Base-by-base conservation (phyloP, 129 eudicot species). In the Ambrosia trifida region DNA sequence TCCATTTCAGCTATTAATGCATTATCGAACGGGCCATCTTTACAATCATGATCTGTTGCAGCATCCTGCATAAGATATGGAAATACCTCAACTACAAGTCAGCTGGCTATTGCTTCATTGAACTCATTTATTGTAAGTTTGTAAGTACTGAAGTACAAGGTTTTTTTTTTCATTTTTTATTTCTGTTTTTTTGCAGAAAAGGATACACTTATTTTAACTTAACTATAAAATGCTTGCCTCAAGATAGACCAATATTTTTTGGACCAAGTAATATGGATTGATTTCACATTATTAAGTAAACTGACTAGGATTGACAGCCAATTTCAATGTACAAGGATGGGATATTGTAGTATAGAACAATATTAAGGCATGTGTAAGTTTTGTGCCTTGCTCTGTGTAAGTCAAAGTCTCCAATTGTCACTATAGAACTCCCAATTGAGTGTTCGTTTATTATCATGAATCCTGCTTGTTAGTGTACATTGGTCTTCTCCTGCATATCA, bases 1-100 rank as follows among this genome's bases (percentile, higher is more conserved):
- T 91, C 97, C 83, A 81, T 78, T 84, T 91, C 97, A 80, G 96
- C 96, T 75, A 88, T 88, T 76, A 84, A 67, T 72, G 96, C 90
- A 84, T 84, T 88, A 83, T 69, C 84, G 46, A 84, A 77, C 24
- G 72, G 54, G 20, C 64, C 85, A 84, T 84, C 82, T 49, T 86
- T 83, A 31, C 74, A 53, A 63, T 79, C 68, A 38, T 70, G 78
- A 60, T 74, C 75, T 53, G 85, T 59, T 72, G 52, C 76, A 16
- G 56, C 84, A 80, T 82, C 84, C 96, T 91, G 66, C 79, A 81
- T 43, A 62, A 71, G 67, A 72, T 52, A 76, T 44, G 67, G 54
- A 64, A 77, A 68, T 35, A 64, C 72, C 57, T 68, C 50, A 28
- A 65, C 47, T 44, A 54, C 30, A 57, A 28, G 46, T 56, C 71